Evolutionary conservation across 208 protist species (phyloP).

Genomic region (Crithidia expoeki): DNA sequence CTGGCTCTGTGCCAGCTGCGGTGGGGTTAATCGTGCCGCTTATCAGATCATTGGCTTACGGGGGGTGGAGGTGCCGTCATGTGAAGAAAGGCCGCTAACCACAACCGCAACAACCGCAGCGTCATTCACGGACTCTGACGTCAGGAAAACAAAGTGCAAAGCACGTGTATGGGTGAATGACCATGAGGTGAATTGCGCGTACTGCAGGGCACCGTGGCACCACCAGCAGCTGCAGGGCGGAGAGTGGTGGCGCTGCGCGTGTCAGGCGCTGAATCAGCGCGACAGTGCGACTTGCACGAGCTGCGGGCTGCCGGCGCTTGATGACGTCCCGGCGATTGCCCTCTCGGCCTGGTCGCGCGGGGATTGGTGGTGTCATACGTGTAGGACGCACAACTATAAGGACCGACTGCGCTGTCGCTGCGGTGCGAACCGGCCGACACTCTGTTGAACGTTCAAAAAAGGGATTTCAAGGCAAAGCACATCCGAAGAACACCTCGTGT

Average conservation of each 20-base stretch:
- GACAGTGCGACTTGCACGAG: conserved; percentile 35
- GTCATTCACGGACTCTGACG: no score
- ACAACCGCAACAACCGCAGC: background rate
- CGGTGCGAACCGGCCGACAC: conserved; percentile 30
- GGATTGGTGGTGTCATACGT: conserved; percentile 72
- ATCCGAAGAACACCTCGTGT: no score
- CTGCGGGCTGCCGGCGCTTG: conserved; percentile 60
- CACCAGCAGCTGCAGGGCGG: conserved; percentile 43
- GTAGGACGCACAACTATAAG: conserved; percentile 64
- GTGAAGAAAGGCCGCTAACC: background rate
- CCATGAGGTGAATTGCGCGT: conserved; percentile 41
- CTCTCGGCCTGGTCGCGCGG: conserved; percentile 71
- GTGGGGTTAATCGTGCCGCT: conserved; percentile 64
- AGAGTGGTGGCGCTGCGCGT: conserved; percentile 73
- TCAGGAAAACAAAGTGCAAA: background rate
- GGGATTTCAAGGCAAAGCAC: background rate
- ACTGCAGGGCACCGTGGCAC: conserved; percentile 73
- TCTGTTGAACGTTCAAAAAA: background rate
- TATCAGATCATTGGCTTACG: conserved; percentile 39
- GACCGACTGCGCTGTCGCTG: conserved; percentile 57
- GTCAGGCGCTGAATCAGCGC: conserved; percentile 60
- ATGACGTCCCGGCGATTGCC: conserved; percentile 40
- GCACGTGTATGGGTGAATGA: conserved; percentile 29
- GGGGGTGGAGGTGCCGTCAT: background rate
- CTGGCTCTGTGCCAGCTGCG: conserved; percentile 78